phyloP scores from a whole-genome alignment of 108 stramenopile genomes.

The Nitzschia palea region DNA sequence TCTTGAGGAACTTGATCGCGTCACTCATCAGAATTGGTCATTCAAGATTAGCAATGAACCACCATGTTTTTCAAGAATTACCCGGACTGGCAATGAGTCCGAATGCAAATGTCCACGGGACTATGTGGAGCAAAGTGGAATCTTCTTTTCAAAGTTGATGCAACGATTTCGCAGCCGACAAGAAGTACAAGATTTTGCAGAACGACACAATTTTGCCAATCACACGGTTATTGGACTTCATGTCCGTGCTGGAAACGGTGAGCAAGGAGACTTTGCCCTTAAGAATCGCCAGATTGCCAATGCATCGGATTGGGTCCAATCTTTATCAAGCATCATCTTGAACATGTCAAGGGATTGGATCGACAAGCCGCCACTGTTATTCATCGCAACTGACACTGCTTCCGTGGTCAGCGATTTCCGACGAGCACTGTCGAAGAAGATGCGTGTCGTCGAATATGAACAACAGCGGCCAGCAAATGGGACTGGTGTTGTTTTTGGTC shows the following conservation, averaged over 20 bases:
- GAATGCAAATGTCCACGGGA: background rate
- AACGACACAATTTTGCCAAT: conserved; percentile 14
- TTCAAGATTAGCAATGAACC: conserved; percentile 11
- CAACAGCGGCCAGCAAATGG: conserved; percentile 25
- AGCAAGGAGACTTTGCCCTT: conserved; percentile 36
- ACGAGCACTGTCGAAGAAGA: background rate
- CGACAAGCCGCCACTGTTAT: conserved; percentile 38
- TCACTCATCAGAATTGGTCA: background rate
- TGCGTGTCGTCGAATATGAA: conserved; percentile 10
- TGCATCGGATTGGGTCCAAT: conserved; percentile 6
- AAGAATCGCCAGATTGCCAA: conserved; percentile 31
- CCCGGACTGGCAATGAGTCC: background rate
- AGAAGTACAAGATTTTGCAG: conserved; percentile 18
- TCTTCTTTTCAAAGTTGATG: conserved; percentile 33
- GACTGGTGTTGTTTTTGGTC: conserved; percentile 32
- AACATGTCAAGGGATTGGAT: background rate
- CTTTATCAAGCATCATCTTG: background rate
- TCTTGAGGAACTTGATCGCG: background rate
- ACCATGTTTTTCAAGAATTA: conserved; percentile 4
- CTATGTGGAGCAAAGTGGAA: background rate
- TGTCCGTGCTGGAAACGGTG: conserved; percentile 60
- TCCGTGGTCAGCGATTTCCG: conserved; percentile 27
- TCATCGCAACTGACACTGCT: conserved; percentile 56
- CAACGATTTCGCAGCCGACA: conserved; percentile 34
- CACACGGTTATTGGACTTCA: conserved; percentile 63